phyloP scores from a whole-genome alignment of 2,329 filamentous ascomycete genomes.

The Pseudogymnoascus sp. region DNA sequence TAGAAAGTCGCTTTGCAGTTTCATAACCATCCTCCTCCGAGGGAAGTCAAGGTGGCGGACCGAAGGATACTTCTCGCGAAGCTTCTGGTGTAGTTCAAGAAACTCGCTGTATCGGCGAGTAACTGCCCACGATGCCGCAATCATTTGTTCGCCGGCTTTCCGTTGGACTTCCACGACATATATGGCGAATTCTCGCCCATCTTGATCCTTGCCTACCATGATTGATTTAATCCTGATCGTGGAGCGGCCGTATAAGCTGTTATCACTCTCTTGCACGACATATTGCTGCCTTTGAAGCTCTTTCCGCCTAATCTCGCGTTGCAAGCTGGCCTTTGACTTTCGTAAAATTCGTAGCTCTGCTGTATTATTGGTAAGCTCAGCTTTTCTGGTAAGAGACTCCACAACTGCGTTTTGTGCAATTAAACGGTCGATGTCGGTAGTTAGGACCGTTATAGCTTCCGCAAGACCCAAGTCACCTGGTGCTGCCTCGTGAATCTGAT shows the following conservation, averaged over 20 bases:
- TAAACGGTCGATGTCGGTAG: slow-evolving; percentile 83
- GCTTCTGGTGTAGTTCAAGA: slow-evolving; percentile 84
- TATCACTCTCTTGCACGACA: slow-evolving; percentile 94
- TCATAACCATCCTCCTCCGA: slow-evolving; percentile 85
- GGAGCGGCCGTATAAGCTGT: slow-evolving; percentile 88
- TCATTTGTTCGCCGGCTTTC: slow-evolving; percentile 90
- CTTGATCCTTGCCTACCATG: slow-evolving; percentile 83
- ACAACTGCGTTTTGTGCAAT: slow-evolving; percentile 83
- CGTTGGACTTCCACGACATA: slow-evolving; percentile 90
- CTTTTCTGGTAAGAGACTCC: slow-evolving; percentile 85
- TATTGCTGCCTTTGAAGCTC: slow-evolving; percentile 96
- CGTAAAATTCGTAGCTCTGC: slow-evolving; percentile 85
- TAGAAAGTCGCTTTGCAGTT: slow-evolving; percentile 90
- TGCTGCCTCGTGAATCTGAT: slow-evolving; percentile 87
- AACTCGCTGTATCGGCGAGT: slow-evolving; percentile 96
- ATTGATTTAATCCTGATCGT: slow-evolving; percentile 86
- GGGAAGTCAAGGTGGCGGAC: slow-evolving; percentile 90
- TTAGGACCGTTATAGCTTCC: slow-evolving; percentile 85
- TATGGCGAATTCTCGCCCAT: slow-evolving; percentile 86
- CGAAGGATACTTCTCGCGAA: slow-evolving; percentile 77
- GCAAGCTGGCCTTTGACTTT: slow-evolving; percentile 89
- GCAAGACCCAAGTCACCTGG: slow-evolving; percentile 89
- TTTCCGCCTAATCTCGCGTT: slow-evolving; percentile 86
- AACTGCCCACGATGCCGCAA: slow-evolving; percentile 88
- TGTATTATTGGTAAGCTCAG: slow-evolving; percentile 93